Evolutionary conservation across 306 rosid species (phyloP).

Genomic region (Oxytropis ochrocephala): DNA sequence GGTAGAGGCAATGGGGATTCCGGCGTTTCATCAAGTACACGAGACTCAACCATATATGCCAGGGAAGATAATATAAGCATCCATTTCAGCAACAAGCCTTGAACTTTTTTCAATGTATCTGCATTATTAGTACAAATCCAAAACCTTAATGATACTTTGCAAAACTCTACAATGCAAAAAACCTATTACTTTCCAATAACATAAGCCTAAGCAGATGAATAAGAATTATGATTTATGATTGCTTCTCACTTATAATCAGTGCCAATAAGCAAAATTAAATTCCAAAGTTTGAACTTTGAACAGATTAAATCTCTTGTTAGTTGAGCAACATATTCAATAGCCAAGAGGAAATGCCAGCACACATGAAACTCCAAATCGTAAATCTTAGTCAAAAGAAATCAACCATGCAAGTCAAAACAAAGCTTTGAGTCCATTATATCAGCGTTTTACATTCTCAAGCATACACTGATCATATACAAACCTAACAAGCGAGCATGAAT

Average conservation of each 20-base stretch:
- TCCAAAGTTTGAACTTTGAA: neutral
- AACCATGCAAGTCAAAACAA: neutral
- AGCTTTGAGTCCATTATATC: conserved; percentile 4
- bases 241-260: neutral
- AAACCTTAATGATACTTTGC: neutral
- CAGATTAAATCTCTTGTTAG: neutral
- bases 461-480: neutral
- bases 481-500: neutral
- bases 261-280: neutral
- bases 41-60: conserved; percentile 31
- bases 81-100: conserved; percentile 36
- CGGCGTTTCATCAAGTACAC: conserved; percentile 2
- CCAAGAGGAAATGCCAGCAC: neutral
- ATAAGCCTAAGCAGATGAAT: neutral
- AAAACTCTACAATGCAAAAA: neutral
- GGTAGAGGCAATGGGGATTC: conserved; percentile 34
- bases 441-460: conserved; percentile 18
- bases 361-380: neutral
- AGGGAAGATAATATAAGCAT: conserved; percentile 42
- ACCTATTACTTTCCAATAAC: neutral
- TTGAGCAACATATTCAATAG: neutral
- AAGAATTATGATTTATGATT: neutral
- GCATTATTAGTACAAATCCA: conserved; percentile 26
- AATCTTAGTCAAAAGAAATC: neutral
- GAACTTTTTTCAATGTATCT: conserved; percentile 41